Conservation (phyloP, 352 stramenopile species). For the Pythium monospermum region DNA sequence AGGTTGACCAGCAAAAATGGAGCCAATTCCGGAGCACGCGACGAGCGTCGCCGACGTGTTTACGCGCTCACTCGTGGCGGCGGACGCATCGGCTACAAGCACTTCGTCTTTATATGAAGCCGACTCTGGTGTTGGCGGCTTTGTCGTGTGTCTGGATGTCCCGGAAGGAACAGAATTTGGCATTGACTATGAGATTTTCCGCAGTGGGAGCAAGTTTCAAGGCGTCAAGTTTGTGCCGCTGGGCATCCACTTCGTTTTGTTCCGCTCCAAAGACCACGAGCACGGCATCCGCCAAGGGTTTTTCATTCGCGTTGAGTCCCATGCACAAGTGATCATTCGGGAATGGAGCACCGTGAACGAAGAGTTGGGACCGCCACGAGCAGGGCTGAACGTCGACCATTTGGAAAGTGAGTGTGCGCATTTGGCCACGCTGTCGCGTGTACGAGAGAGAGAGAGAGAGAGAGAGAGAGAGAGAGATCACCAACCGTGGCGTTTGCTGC, state of each 20-base stretch:
- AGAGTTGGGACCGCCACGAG: conserved; percentile 53
- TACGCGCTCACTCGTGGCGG: conserved; percentile 5
- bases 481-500: background rate
- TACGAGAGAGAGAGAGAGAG: no score
- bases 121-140: conserved; percentile 36
- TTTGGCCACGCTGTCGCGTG: background rate
- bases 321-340: conserved; percentile 64
- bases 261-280: conserved; percentile 67
- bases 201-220: conserved; percentile 70
- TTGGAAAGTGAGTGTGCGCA: conserved; percentile 44
- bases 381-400: conserved; percentile 59
- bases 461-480: no score
- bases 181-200: conserved; percentile 85
- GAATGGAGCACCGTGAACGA: conserved; percentile 77
- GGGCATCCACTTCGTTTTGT: conserved; percentile 80
- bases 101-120: conserved; percentile 1
- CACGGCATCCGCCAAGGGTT: conserved; percentile 82
- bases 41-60: conserved; percentile 18
- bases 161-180: conserved; percentile 73
- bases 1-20: conserved; percentile 7
- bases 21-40: background rate
- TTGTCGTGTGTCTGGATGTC: conserved; percentile 83
- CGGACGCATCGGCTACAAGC: background rate
- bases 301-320: conserved; percentile 58
- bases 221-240: conserved; percentile 83